Percentiles rank a stretch among this genome's conserved stretches.
Conservation (phyloP, 768 basidiomycete genomes). For the Suillus ampliporus region DNA sequence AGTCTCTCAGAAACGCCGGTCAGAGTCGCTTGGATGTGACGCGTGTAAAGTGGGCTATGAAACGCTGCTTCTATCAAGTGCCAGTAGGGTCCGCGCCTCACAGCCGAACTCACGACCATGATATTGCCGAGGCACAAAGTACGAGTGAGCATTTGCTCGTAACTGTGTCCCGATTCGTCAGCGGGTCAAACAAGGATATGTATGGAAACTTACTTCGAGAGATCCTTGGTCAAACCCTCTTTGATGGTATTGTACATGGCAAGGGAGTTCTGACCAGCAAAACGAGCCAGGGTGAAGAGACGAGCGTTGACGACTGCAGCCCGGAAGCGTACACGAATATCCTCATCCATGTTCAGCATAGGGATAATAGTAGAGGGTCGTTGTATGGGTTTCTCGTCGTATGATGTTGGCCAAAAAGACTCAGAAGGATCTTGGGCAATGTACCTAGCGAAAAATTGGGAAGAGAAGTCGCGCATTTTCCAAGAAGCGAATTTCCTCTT, state of each 20-base stretch:
- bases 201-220: conserved; percentile 52
- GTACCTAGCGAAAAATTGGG: conserved; percentile 70
- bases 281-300: conserved; percentile 57
- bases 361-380: conserved; percentile 57
- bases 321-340: conserved; percentile 86
- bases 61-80: conserved; percentile 77
- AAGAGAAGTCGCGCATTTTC: conserved; percentile 67
- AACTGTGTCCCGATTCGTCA: conserved; percentile 48
- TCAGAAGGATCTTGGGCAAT: conserved; percentile 62
- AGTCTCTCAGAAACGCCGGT: conserved; percentile 66
- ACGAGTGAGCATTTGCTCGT: conserved; percentile 77
- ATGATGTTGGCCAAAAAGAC: conserved; percentile 48
- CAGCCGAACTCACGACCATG: conserved; percentile 76
- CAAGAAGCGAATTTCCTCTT: conserved; percentile 59
- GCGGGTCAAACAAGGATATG: conserved; percentile 6
- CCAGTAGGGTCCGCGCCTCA: conserved; percentile 86
- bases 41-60: conserved; percentile 35
- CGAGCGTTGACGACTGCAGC: conserved; percentile 63
- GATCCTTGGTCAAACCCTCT: conserved; percentile 46
- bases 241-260: conserved; percentile 56
- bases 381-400: conserved; percentile 33
- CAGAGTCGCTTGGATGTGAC: conserved; percentile 56
- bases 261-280: conserved; percentile 35
- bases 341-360: conserved; percentile 64
- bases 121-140: conserved; percentile 75